Base-by-base conservation (phyloP, 1,139 yeast species). In the Taphrina communis region DNA sequence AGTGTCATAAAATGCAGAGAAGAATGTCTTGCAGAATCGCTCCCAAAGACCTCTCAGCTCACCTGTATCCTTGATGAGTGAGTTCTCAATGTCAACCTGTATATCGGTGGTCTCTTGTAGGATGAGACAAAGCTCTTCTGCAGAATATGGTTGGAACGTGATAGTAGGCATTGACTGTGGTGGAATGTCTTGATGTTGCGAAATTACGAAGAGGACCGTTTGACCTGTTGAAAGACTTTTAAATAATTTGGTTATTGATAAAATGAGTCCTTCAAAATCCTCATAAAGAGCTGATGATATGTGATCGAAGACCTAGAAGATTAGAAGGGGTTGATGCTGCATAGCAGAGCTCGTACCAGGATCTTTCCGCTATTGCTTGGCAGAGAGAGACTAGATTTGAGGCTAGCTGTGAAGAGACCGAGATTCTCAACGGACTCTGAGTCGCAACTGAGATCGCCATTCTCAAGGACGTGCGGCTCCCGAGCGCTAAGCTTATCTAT, bases 231-330 rank as follows among this genome's bases (percentile, higher is more conserved):
- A 31, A 25, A 17, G 25, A 35, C 55, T 35, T n/a, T 25, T 41
- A 25, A 63, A 44, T 3, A 55, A 39, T 12, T 55, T 55, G n/a
- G 11, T 19, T 12, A 55, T 1, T 25, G 52, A 25, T 6, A 35
- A n/a, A 25, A 63, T 63, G 46, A 63, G 42, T 25, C 42, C 48
- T 14, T 53, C 48, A 8, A 39, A 12, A 14, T 63, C 59, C 19
- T 63, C 67, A 21, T 50, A 63, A 14, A 42, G 38, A 8, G 46
- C 19, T 4, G 52, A 38, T 9, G 25, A 25, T 17, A 55, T 38
- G 38, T 63, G 67, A 46, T 63, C 67, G 14, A 63, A 55, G 12
- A 60, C 48, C 65, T 60, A 17, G 3, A 14, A 31, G 7, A 6
- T 31, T 25, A 19, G 41, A 9, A 25, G 17, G 31, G 4, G 7